Conservation (phyloP, 2,329 filamentous ascomycete genomes). For the Aplosporella prunicola region DNA sequence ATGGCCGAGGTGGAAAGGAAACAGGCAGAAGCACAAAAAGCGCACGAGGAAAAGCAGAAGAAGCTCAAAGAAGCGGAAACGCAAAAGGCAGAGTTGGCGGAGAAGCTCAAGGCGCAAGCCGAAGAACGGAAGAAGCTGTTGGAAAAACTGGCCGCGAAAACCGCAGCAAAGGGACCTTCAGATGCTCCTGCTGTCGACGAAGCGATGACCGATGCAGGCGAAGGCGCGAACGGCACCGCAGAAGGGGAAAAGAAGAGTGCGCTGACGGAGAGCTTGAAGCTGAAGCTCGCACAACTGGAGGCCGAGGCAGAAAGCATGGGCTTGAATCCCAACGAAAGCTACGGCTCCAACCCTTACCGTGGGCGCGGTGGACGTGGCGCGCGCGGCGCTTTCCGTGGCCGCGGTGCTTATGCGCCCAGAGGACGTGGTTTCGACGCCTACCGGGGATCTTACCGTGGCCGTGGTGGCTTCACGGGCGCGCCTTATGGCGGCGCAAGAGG, state of each 20-base stretch:
- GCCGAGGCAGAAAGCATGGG: conserved; percentile 62
- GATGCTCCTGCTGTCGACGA: not conserved
- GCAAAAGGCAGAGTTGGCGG: conserved; percentile 55
- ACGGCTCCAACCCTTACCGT: conserved; percentile 17
- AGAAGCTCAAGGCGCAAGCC: conserved; percentile 52
- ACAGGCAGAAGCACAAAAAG: conserved; percentile 63
- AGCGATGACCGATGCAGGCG: conserved; percentile 7
- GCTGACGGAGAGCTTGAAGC: conserved; percentile 57
- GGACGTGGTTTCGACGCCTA: conserved; percentile 27
- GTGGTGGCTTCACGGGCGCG: conserved; percentile 33
- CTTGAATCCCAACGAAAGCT: conserved; percentile 47
- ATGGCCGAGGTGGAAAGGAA: conserved; percentile 58
- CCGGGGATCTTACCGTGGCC: conserved; percentile 24
- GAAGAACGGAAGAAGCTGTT: conserved; percentile 55
- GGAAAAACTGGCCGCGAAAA: conserved; percentile 41
- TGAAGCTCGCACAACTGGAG: conserved; percentile 62
- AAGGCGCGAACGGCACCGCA: conserved; percentile 12
- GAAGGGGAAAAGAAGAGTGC: conserved; percentile 26
- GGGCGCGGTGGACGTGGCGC: conserved; percentile 21
- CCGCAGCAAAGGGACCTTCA: not conserved
- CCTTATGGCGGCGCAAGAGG: conserved; percentile 22
- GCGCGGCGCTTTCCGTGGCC: conserved; percentile 25
- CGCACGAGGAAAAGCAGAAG: conserved; percentile 54
- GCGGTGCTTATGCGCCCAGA: conserved; percentile 27
- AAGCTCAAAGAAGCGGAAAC: conserved; percentile 55